Evolutionary conservation across 164 flowering plant genomes (phyloP).

Genomic region (Kalanchoe fedtschenkoi): DNA sequence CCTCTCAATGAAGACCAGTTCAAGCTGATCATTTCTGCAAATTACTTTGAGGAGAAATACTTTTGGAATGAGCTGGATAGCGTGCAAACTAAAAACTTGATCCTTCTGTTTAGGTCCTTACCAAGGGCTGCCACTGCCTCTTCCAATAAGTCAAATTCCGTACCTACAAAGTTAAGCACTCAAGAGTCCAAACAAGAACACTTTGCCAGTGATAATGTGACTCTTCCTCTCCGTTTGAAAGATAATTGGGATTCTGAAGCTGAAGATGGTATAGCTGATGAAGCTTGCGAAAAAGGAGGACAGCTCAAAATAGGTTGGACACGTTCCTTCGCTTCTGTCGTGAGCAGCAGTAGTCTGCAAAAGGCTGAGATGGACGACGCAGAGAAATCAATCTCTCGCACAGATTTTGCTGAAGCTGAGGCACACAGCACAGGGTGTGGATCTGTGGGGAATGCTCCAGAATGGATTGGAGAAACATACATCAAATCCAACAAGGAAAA

Average conservation of each 20-base stretch:
- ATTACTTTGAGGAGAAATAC: neutral
- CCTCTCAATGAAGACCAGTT: neutral
- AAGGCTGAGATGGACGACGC: neutral
- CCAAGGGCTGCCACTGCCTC: neutral
- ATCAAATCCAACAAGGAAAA: neutral
- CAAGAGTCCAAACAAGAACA: neutral
- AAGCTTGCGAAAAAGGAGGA: neutral
- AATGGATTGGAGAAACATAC: neutral
- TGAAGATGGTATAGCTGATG: neutral
- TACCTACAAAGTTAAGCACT: neutral
- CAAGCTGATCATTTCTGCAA: neutral
- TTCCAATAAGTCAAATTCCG: neutral
- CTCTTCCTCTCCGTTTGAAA: neutral
- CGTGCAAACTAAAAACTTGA: slow-evolving; percentile 2
- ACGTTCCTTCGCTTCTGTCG: neutral
- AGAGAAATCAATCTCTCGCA: neutral
- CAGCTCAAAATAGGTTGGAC: neutral
- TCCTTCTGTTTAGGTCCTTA: neutral
- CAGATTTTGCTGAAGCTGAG: neutral
- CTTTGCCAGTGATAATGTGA: neutral
- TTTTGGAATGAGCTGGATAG: slow-evolving; percentile 5
- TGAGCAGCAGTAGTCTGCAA: neutral
- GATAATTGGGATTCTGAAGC: neutral
- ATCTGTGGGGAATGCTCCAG: neutral
- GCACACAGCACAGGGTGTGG: neutral